These are phyloP conservation scores for Dictyostelium capitatum DNA, from an alignment of 78 protist genomes.

Conservation along the genomic window DNA sequence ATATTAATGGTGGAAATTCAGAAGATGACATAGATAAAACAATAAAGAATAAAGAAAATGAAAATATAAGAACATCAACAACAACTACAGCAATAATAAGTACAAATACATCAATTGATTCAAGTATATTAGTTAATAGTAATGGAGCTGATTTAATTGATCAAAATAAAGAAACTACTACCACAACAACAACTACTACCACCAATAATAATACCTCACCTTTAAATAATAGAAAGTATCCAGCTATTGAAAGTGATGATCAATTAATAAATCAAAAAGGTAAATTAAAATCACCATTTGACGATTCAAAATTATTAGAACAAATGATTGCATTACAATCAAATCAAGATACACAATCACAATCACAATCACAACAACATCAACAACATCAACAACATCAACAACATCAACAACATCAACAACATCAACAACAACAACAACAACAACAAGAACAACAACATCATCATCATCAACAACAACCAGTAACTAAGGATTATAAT, in stretches of 20 bases:
- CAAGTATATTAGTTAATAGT: neutral
- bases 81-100: neutral
- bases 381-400: no score
- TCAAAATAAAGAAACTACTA: neutral
- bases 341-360: neutral
- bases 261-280: slow-evolving; percentile 4
- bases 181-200: no score
- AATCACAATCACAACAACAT: no score
- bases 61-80: neutral
- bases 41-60: neutral
- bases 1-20: neutral
- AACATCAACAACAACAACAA: no score
- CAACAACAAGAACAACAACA: neutral
- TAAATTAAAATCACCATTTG: slow-evolving; percentile 21
- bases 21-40: no score
- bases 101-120: neutral
- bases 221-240: no score
- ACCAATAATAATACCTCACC: no score
- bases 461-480: no score
- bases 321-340: slow-evolving; percentile 1
- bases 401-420: no score
- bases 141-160: neutral
- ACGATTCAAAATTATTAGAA: neutral
- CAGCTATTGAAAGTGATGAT: neutral
- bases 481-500: no score